Percentiles rank a stretch among this genome's conserved stretches.
phyloP scores from a whole-genome alignment of 495 filamentous ascomycete genomes.

The Xylaria intraflava region DNA sequence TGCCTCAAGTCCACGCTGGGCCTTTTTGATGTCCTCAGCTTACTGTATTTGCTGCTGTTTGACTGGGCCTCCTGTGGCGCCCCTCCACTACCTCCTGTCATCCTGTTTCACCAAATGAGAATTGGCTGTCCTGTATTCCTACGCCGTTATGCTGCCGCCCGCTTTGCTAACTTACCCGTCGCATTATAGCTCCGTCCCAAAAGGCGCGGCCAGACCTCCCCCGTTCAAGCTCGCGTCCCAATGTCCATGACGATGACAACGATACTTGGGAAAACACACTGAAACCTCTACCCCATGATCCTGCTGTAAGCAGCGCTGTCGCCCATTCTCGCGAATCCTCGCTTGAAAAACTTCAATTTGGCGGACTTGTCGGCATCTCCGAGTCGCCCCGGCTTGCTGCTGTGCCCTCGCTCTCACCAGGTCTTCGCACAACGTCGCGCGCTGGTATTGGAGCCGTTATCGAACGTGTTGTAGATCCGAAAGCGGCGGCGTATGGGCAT shows the following conservation, averaged over 20 bases:
- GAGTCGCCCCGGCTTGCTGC: constrained; percentile 24
- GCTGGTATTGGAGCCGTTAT: constrained; percentile 48
- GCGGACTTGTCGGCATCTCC: constrained; percentile 36
- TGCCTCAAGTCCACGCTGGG: neutral
- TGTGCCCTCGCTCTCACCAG: constrained; percentile 21
- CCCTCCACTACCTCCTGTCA: neutral
- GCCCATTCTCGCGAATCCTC: constrained; percentile 46
- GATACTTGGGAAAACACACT: constrained; percentile 40
- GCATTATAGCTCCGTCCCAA: constrained; percentile 43
- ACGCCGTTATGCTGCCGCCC: constrained; percentile 6
- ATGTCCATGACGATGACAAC: constrained; percentile 37
- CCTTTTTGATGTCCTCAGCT: constrained; percentile 1
- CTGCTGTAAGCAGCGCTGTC: constrained; percentile 26
- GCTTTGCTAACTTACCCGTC: constrained; percentile 21
- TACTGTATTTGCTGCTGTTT: constrained; percentile 2
- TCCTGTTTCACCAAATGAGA: constrained; percentile 18
- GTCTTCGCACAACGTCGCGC: constrained; percentile 33
- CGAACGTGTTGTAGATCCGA: constrained; percentile 54
- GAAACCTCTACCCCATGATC: constrained; percentile 31
- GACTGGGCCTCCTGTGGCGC: constrained; percentile 4
- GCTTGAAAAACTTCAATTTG: constrained; percentile 46
- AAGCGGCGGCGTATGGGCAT: constrained; percentile 63
- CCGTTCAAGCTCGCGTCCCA: constrained; percentile 35
- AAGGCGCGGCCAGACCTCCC: constrained; percentile 44
- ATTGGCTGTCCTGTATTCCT: constrained; percentile 12